Base-by-base conservation (phyloP, 2,329 filamentous ascomycete genomes). In the Nemania serpens region DNA sequence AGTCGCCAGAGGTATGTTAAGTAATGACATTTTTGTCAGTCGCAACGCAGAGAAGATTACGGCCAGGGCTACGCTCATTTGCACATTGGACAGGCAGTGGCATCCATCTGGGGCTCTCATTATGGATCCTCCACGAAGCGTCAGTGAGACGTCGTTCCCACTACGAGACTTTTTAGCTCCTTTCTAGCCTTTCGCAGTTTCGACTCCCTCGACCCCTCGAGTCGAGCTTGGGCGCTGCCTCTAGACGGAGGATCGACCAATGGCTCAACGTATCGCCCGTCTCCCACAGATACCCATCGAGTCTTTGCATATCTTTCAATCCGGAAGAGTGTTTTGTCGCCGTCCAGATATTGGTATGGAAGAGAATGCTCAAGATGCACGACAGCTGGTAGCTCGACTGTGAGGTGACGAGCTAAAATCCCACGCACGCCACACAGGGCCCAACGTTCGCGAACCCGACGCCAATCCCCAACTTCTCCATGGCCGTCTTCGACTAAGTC, bases 271-370 rank as follows among this genome's bases (percentile, higher is more conserved):
- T 5, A 15, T 20, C 43, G 34, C 29, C 50, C 56, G 36, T 54
- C 43, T 37, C 49, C 50, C 5, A 49, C 37, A 36, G 42, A 54
- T 2, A 43, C 37, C 57, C 56, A 61, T 39, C 29, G 41, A 11
- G 48, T 42, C 17, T 42, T 52, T 13, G 33, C 50, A 37, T 69
- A 69, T 25, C 64, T 59, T 33, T 66, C 58, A 12, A 66, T 43
- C 17, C 12, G 43, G 29, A 66, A 59, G 20, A 51, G 43, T 5
- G 55, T 57, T 20, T 53, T 36, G 6, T 61, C 63, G 3, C 39
- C 51, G 1, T 62, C 53, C 13, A 47, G 47, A 43, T 68, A 71
- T 13, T 68, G 64, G 51, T 67, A 68, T 34, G 49, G 39, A 13
- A 37, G 42, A 33, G 55, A 46, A 54, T 55, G 60, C 10, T 64